Conservation (phyloP, 495 filamentous ascomycete genomes). For the Xylaria grammica region DNA sequence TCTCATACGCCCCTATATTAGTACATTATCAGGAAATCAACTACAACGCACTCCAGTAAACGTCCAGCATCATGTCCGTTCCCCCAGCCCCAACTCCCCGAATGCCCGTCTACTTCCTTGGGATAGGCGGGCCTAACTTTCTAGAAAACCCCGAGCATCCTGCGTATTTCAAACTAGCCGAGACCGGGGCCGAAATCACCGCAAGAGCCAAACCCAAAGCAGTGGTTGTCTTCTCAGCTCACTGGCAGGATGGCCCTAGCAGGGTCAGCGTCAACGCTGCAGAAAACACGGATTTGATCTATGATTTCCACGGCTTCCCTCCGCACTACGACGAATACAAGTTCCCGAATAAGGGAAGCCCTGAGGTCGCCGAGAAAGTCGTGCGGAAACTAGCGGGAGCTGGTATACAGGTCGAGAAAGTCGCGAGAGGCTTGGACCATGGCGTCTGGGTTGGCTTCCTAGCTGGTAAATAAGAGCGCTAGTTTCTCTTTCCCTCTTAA, state of each 20-base stretch:
- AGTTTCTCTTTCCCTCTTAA: no score
- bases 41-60: no score
- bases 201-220: constrained; percentile 69
- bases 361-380: constrained; percentile 62
- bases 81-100: neutral
- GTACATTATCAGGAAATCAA: no score
- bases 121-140: constrained; percentile 59
- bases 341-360: constrained; percentile 67
- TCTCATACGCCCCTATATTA: no score
- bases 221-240: constrained; percentile 77
- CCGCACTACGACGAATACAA: constrained; percentile 53
- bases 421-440: constrained; percentile 71
- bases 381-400: constrained; percentile 55
- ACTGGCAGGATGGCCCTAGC: constrained; percentile 67
- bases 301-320: constrained; percentile 78
- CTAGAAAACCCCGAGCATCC: constrained; percentile 70
- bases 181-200: constrained; percentile 70
- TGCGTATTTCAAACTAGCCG: constrained; percentile 61
- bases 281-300: constrained; percentile 67
- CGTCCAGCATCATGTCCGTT: neutral
- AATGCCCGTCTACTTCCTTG: constrained; percentile 18
- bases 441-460: constrained; percentile 71
- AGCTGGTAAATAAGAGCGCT: constrained; percentile 30
- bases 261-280: constrained; percentile 66
- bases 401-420: constrained; percentile 62